Evolutionary conservation across 2,329 filamentous ascomycete genomes (phyloP), one percentile per base, ranked within the genome.

Genomic region (Clarireedia homoeocarpa): DNA sequence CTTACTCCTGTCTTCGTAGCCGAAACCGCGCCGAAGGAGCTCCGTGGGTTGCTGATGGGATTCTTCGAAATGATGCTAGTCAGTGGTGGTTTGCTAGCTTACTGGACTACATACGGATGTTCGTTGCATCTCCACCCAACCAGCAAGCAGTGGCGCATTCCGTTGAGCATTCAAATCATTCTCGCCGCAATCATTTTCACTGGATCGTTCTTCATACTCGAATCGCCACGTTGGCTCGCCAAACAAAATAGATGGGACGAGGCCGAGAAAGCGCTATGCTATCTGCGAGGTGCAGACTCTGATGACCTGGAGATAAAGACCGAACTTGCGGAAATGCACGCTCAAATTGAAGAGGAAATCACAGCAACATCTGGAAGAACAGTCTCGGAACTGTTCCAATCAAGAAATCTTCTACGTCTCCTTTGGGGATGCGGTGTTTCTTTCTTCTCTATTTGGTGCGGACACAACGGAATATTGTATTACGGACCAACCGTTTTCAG

Each of bases 211-310:
- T 78, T 27, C 10, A 39, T 53, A 10, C 30, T 47, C 14, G 78
- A 83, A 55, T 83, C 80, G 1, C 82, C 82, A 3, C 74, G 83
- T 64, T 86, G 82, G 83, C 73, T 86, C 15, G 82, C 82, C 15
- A 77, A 77, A 61, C 77, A 83, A 27, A 80, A 83, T 54, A 78
- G 82, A 10, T 82, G 81, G 63, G 81, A 86, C 24, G 85, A 84
- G 69, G 81, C 71, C n/a, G 73, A 80, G 3, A 17, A 57, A 6
- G 63, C 73, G 56, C 77, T 90, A 60, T 71, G 74, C 20, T 78
- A 76, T 75, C 72, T 80, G 10, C 73, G 77, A 2, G 76, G 76
- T 4, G 47, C 44, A n/a, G 75, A 73, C 12, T 64, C 63, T 1
- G 59, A 67, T 5, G 65, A 70, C 17, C 20, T 53, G 30, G 71